These are phyloP conservation scores for Cyclotella atomus DNA, from an alignment of 108 stramenopile genomes.

Conservation along the genomic window DNA sequence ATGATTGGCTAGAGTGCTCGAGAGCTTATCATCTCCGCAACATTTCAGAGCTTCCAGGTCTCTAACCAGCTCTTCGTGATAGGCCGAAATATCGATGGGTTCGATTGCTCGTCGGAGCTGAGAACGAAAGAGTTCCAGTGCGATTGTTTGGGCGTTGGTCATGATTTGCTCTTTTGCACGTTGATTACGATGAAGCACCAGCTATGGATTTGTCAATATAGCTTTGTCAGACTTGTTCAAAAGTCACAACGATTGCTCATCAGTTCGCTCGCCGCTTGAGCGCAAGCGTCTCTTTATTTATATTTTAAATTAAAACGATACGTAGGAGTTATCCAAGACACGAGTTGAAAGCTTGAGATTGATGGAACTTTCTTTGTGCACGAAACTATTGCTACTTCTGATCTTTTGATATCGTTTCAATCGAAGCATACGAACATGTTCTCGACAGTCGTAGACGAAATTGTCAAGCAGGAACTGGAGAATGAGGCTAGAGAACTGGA, in stretches of 20 bases:
- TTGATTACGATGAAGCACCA: too few relatives aligned
- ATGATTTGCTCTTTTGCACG: too few relatives aligned
- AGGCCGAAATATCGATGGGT: constrained; percentile 10
- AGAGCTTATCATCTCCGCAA: constrained; percentile 2
- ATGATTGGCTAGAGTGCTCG: background rate
- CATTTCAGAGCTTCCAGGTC: background rate
- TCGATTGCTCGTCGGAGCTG: constrained; percentile 1
- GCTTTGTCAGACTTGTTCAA: background rate
- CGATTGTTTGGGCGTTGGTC: background rate
- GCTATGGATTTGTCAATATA: background rate
- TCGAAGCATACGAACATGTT: background rate
- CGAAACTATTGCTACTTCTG: too few relatives aligned
- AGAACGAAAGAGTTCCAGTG: constrained; percentile 8
- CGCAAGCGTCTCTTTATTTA: too few relatives aligned
- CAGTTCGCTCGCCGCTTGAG: too few relatives aligned
- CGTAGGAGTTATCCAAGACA: too few relatives aligned
- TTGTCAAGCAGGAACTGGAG: constrained; percentile 13
- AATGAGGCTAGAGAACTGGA: constrained; percentile 6
- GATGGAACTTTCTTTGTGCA: too few relatives aligned
- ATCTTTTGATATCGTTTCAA: too few relatives aligned
- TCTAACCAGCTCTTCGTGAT: constrained; percentile 9
- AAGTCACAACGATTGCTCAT: too few relatives aligned
- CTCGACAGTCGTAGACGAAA: constrained; percentile 7
- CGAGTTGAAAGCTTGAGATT: too few relatives aligned
- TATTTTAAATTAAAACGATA: background rate